phyloP scores from a whole-genome alignment of 495 filamentous ascomycete species.

The Terfezia boudieri region DNA sequence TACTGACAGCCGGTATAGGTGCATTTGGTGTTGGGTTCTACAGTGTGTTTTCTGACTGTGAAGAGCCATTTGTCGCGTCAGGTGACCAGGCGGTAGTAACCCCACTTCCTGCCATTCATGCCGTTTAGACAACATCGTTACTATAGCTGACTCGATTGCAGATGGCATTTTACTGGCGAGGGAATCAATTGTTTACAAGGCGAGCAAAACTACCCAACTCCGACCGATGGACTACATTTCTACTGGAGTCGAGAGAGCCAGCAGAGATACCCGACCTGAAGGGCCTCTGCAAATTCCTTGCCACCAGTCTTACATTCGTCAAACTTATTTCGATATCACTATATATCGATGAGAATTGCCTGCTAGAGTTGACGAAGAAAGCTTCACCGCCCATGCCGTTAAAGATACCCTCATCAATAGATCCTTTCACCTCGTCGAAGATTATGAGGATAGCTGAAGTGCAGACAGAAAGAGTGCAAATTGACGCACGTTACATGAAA shows the following conservation, averaged over 20 bases:
- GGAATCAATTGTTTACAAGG: conserved; percentile 78
- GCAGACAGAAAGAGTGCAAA: conserved; percentile 59
- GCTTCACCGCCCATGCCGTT: conserved; percentile 49
- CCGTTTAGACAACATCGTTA: neutral
- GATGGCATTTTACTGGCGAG: conserved; percentile 99
- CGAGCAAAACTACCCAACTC: conserved; percentile 42
- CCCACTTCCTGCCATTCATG: neutral
- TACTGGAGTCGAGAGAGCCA: conserved; percentile 74
- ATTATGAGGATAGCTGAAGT: conserved; percentile 61
- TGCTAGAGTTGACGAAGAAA: conserved; percentile 62
- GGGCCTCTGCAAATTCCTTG: conserved; percentile 71
- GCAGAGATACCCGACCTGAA: conserved; percentile 70
- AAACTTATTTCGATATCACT: conserved; percentile 69
- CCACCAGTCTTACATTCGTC: conserved; percentile 91
- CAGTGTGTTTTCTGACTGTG: conserved; percentile 93
- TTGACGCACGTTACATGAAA: conserved; percentile 81
- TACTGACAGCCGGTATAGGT: neutral
- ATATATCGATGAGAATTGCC: conserved; percentile 65
- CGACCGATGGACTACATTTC: conserved; percentile 59
- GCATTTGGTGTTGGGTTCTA: conserved; percentile 98
- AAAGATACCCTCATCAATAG: conserved; percentile 55
- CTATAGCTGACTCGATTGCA: neutral
- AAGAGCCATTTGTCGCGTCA: conserved; percentile 87
- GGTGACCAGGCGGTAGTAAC: conserved; percentile 40
- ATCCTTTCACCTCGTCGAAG: conserved; percentile 56